Percentiles rank a stretch among this genome's conserved stretches.
These are phyloP conservation scores for Ramaria sp. DNA, from an alignment of 768 basidiomycete species.

Conservation along the genomic window DNA sequence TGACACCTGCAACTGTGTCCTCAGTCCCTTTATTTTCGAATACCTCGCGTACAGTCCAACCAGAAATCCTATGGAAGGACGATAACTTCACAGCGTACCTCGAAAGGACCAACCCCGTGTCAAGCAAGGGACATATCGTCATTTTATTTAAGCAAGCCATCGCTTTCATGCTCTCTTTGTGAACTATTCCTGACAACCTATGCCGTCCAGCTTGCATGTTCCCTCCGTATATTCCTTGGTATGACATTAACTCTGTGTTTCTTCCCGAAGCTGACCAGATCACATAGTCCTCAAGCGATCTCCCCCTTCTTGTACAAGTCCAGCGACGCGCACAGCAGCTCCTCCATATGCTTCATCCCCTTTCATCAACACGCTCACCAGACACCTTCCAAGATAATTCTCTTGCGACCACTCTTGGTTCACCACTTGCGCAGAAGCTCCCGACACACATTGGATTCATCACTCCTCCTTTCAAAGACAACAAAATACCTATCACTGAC, in stretches of 20 bases:
- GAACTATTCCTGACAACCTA: not conserved
- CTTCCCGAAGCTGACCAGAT: not conserved
- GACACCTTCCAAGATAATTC: slow-evolving; percentile 10
- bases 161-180: slow-evolving; percentile 3
- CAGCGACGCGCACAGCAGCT: slow-evolving; percentile 47
- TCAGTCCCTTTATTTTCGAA: slow-evolving; percentile 33
- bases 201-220: slow-evolving; percentile 49
- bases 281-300: slow-evolving; percentile 57
- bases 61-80: slow-evolving; percentile 64
- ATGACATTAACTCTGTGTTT: slow-evolving; percentile 20
- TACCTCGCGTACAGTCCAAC: slow-evolving; percentile 29
- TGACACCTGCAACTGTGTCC: slow-evolving; percentile 32
- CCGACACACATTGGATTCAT: slow-evolving; percentile 59
- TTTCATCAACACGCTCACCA: slow-evolving; percentile 21
- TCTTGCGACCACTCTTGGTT: slow-evolving; percentile 15
- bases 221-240: slow-evolving; percentile 68
- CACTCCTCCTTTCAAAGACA: slow-evolving; percentile 66
- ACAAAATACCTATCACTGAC: slow-evolving; percentile 69
- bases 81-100: slow-evolving; percentile 68
- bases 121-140: slow-evolving; percentile 61
- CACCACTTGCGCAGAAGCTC: slow-evolving; percentile 18
- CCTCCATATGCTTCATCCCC: slow-evolving; percentile 34
- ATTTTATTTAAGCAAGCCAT: slow-evolving; percentile 62
- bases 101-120: slow-evolving; percentile 60
- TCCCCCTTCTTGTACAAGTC: slow-evolving; percentile 57